Conservation (phyloP, 768 basidiomycete genomes). For the Phanerodontia chrysosporium region DNA sequence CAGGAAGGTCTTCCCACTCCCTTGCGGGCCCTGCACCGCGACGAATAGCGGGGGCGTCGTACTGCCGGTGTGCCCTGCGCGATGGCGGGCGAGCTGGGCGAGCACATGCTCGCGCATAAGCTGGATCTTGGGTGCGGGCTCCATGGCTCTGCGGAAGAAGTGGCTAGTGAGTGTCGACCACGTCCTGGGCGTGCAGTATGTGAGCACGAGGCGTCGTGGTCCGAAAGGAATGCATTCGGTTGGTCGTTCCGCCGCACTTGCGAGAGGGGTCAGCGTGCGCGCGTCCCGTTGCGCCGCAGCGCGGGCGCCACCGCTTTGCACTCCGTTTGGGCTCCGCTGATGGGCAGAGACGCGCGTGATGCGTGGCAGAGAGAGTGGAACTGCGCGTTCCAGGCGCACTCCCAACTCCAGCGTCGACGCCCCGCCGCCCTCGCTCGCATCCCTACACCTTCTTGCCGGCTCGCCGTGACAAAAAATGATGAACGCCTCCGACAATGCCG, state of each 20-base stretch:
- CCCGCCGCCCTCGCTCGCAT: background rate
- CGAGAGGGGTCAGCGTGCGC: background rate
- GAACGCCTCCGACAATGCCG: constrained; percentile 20
- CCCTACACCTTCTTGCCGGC: background rate
- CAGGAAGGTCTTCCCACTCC: constrained; percentile 87
- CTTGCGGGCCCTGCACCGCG: constrained; percentile 90
- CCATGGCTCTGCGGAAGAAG: background rate
- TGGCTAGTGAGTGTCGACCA: background rate
- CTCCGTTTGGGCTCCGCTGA: background rate
- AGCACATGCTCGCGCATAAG: constrained; percentile 37
- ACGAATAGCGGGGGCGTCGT: constrained; percentile 63
- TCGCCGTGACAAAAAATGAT: constrained; percentile 18
- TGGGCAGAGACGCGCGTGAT: constrained; percentile 4
- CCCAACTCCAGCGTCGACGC: background rate
- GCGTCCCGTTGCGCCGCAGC: background rate
- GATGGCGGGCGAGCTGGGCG: constrained; percentile 31
- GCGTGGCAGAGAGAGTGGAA: constrained; percentile 6
- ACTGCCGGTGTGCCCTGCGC: constrained; percentile 14
- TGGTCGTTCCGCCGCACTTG: background rate
- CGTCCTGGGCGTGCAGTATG: background rate
- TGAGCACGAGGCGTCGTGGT: background rate
- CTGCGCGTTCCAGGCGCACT: constrained; percentile 1
- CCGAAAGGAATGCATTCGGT: background rate
- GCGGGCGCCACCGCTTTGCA: background rate
- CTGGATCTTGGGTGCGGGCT: constrained; percentile 31